Conservation (phyloP, 2,329 filamentous ascomycete species). For the Talaromyces sp. region DNA sequence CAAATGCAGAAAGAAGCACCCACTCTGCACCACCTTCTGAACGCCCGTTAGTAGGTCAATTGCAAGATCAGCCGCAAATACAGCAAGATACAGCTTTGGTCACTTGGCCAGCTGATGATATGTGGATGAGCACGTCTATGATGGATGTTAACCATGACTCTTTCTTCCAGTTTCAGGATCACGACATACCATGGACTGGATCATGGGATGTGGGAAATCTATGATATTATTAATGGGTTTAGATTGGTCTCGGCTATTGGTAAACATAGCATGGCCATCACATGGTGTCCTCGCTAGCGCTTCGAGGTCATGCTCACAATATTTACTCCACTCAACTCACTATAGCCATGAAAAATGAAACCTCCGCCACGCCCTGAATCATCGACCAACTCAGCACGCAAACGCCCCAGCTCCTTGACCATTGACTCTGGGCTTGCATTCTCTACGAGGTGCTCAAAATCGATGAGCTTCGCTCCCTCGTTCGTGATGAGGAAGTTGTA, state of each 20-base stretch:
- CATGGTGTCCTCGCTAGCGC: too few relatives aligned
- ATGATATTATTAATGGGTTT: background rate
- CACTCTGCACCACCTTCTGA: constrained; percentile 15
- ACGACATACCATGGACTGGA: constrained; percentile 25
- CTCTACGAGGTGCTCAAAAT: background rate
- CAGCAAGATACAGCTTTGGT: constrained; percentile 14
- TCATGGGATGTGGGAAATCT: constrained; percentile 30
- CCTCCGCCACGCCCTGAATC: background rate
- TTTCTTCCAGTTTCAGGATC: constrained; percentile 31
- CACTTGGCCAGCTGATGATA: constrained; percentile 20
- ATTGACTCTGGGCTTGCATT: background rate
- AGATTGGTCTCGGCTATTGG: background rate
- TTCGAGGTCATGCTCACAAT: too few relatives aligned
- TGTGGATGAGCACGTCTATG: constrained; percentile 25
- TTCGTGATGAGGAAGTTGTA: background rate
- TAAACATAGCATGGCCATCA: background rate
- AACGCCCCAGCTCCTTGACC: background rate
- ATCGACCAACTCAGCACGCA: background rate
- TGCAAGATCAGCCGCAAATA: constrained; percentile 16
- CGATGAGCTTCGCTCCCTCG: background rate
- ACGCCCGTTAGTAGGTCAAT: background rate
- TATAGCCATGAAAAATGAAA: background rate
- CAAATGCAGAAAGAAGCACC: background rate
- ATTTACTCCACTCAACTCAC: background rate
- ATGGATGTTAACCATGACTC: constrained; percentile 30